Evolutionary conservation across 1,284 basidiomycete species (phyloP).

Genomic region (Trametes polyzona): DNA sequence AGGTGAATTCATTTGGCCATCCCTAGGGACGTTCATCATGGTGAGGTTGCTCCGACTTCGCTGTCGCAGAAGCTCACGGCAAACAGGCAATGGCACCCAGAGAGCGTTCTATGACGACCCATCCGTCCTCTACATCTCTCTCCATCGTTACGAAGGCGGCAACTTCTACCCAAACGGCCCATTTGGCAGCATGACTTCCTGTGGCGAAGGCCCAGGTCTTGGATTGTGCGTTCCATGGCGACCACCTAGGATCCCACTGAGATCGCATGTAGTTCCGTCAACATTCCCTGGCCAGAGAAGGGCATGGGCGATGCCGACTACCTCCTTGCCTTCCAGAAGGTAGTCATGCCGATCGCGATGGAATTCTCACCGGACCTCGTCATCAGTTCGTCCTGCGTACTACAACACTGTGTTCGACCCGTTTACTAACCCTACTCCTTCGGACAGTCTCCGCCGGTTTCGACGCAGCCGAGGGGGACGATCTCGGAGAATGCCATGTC

Average conservation of each 20-base stretch:
- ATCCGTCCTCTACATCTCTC: constrained; percentile 91
- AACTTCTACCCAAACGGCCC: constrained; percentile 92
- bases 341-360: constrained; percentile 96
- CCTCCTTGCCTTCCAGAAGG: constrained; percentile 92
- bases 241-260: background rate
- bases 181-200: constrained; percentile 86
- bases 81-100: constrained; percentile 91
- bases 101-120: constrained; percentile 93
- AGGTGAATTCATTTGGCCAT: constrained; percentile 10
- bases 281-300: constrained; percentile 90
- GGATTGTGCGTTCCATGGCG: constrained; percentile 59
- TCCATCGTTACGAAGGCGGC: constrained; percentile 94
- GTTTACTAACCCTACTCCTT: constrained; percentile 50
- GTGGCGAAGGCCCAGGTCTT: constrained; percentile 81
- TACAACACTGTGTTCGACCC: background rate
- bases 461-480: constrained; percentile 94
- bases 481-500: constrained; percentile 89
- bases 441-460: constrained; percentile 93
- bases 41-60: constrained; percentile 42
- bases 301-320: constrained; percentile 98
- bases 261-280: constrained; percentile 72
- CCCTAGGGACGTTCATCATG: constrained; percentile 95
- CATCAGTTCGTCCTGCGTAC: constrained; percentile 70
- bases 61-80: background rate
- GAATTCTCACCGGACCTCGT: constrained; percentile 97